Evolutionary conservation across 345 rosid species (phyloP).

Genomic region (Tarenaya hassleriana): DNA sequence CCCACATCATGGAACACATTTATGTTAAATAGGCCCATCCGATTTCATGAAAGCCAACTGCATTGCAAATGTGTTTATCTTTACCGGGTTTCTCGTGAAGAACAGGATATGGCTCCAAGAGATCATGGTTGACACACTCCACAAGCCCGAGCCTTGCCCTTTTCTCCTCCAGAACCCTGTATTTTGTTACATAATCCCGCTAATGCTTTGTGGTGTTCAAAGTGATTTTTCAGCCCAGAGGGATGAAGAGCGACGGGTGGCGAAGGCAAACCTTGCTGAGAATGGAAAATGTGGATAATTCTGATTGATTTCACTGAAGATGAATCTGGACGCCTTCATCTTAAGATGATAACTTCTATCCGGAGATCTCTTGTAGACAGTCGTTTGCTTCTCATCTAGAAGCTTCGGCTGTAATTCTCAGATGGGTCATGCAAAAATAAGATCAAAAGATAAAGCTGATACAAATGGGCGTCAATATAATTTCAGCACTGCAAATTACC

Average conservation of each 20-base stretch:
- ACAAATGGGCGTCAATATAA: too few species aligned
- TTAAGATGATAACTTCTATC: slow-evolving; percentile 80
- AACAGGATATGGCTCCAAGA: slow-evolving; percentile 91
- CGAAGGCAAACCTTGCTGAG: slow-evolving; percentile 62
- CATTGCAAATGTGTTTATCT: too few species aligned
- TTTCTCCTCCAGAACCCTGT: slow-evolving; percentile 94
- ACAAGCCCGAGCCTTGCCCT: slow-evolving; percentile 89
- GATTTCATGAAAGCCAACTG: too few species aligned
- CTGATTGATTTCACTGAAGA: slow-evolving; percentile 83
- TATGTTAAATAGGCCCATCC: too few species aligned
- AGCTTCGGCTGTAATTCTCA: slow-evolving; percentile 61
- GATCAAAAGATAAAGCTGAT: neutral
- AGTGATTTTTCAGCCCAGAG: too few species aligned
- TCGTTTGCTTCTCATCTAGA: slow-evolving; percentile 93
- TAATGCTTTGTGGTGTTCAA: neutral
- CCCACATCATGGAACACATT: neutral
- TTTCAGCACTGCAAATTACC: slow-evolving; percentile 39
- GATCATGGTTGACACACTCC: slow-evolving; percentile 96
- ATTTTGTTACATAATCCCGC: neutral
- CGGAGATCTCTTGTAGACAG: slow-evolving; percentile 85
- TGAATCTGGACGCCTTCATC: slow-evolving; percentile 98
- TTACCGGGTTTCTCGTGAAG: slow-evolving; percentile 94
- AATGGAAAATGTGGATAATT: slow-evolving; percentile 84
- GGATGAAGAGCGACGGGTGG: neutral
- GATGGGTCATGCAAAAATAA: too few species aligned